These are phyloP conservation scores for Lasiodiplodia sp. DNA, from an alignment of 2,329 filamentous ascomycete species.

Conservation along the genomic window DNA sequence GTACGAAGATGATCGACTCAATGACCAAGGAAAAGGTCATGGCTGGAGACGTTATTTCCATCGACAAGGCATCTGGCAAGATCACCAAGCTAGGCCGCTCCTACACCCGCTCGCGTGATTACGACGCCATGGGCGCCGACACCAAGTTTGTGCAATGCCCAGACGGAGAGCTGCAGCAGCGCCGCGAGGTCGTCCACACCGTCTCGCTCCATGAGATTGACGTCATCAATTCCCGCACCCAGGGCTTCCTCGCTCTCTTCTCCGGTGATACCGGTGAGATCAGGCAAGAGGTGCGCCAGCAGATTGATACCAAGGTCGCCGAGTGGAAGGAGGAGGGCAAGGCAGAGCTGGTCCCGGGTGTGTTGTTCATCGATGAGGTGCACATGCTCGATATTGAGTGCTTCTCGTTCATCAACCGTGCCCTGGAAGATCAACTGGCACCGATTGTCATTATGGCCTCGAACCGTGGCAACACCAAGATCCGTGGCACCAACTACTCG, in stretches of 20 bases:
- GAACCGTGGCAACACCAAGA: slow-evolving; percentile 90
- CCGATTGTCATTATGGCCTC: slow-evolving; percentile 99
- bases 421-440: slow-evolving; percentile 90
- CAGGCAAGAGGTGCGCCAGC: slow-evolving; percentile 92
- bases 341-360: slow-evolving; percentile 95
- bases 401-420: slow-evolving; percentile 98
- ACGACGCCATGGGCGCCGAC: slow-evolving; percentile 98
- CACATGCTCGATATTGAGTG: slow-evolving; percentile 99
- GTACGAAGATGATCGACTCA: slow-evolving; percentile 98
- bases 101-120: slow-evolving; percentile 93
- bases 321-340: slow-evolving; percentile 99
- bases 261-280: slow-evolving; percentile 99
- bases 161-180: slow-evolving; percentile 95
- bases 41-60: slow-evolving; percentile 97
- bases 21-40: slow-evolving; percentile 99
- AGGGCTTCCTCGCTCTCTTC: slow-evolving; percentile 96
- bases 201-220: slow-evolving; percentile 98
- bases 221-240: slow-evolving; percentile 98
- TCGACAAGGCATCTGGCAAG: slow-evolving; percentile 97
- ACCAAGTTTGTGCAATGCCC: slow-evolving; percentile 98
- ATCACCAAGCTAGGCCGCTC: slow-evolving; percentile 97
- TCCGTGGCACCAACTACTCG: slow-evolving; percentile 91
- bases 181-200: slow-evolving; percentile 96
- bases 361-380: slow-evolving; percentile 98
- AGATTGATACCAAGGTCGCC: slow-evolving; percentile 98